These are phyloP conservation scores for Boletus coccyginus DNA, from an alignment of 768 basidiomycete species.

Conservation along the genomic window DNA sequence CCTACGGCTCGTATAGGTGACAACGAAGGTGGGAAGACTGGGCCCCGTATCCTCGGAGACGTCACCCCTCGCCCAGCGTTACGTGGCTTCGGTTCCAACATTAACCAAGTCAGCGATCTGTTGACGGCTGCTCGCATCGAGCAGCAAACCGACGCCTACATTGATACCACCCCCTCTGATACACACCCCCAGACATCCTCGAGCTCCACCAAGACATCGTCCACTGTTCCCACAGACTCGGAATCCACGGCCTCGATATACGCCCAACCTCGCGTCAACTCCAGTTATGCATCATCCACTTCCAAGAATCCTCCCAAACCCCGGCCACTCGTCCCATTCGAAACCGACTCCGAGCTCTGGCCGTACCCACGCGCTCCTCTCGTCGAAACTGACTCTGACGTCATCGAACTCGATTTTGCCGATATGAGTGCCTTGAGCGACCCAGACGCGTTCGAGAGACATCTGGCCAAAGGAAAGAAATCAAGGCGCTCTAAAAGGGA, in stretches of 20 bases:
- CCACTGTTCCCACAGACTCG: neutral
- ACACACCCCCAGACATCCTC: slow-evolving; percentile 3
- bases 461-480: slow-evolving; percentile 25
- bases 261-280: slow-evolving; percentile 6
- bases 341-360: slow-evolving; percentile 66
- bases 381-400: slow-evolving; percentile 47
- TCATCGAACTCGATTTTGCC: slow-evolving; percentile 73
- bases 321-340: slow-evolving; percentile 57
- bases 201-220: neutral
- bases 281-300: slow-evolving; percentile 8
- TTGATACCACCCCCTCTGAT: slow-evolving; percentile 4
- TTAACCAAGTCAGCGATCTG: slow-evolving; percentile 29
- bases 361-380: slow-evolving; percentile 56
- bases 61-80: slow-evolving; percentile 60
- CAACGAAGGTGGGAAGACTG: slow-evolving; percentile 17
- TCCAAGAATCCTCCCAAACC: slow-evolving; percentile 24
- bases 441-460: slow-evolving; percentile 50
- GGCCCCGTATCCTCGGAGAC: slow-evolving; percentile 37
- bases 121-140: slow-evolving; percentile 24
- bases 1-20: slow-evolving; percentile 15
- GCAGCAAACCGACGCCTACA: slow-evolving; percentile 10
- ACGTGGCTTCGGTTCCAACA: slow-evolving; percentile 35
- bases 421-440: slow-evolving; percentile 75
- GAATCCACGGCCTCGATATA: slow-evolving; percentile 13
- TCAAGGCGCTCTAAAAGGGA: slow-evolving; percentile 33